phyloP scores from a whole-genome alignment of 2,329 filamentous ascomycete genomes.

The Neonectria ditissima region DNA sequence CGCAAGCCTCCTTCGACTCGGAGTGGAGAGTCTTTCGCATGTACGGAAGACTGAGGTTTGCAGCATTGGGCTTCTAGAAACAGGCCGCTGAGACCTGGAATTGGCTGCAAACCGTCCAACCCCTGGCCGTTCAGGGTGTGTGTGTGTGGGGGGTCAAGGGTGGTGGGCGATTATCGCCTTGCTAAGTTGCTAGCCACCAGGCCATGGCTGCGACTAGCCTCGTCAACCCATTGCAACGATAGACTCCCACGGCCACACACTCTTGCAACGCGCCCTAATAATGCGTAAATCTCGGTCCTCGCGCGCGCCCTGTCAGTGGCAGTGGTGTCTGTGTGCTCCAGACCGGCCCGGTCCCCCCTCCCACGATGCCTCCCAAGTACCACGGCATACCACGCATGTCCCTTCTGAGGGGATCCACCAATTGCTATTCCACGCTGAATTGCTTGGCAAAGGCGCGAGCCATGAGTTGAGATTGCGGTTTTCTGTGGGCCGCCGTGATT shows the following conservation, averaged over 20 bases:
- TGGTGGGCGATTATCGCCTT: conserved; percentile 3
- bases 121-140: conserved; percentile 8
- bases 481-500: not conserved
- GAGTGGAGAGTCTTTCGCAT: conserved; percentile 12
- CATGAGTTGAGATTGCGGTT: conserved; percentile 6
- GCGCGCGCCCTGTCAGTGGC: conserved; percentile 10
- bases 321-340: conserved; percentile 22
- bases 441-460: conserved; percentile 24
- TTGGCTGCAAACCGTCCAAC: not conserved
- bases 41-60: conserved; percentile 19
- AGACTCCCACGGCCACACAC: not conserved
- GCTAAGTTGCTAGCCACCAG: not conserved
- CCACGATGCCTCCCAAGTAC: conserved; percentile 15
- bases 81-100: not conserved
- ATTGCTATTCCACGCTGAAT: not conserved
- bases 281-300: conserved; percentile 24
- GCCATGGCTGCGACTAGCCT: conserved; percentile 8
- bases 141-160: conserved; percentile 8
- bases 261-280: conserved; percentile 15
- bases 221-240: conserved; percentile 15
- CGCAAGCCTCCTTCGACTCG: not conserved
- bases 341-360: conserved; percentile 39
- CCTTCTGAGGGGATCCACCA: conserved; percentile 22
- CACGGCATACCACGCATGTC: conserved; percentile 20
- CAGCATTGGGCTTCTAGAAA: conserved; percentile 24